Conservation (phyloP, 2,329 filamentous ascomycete genomes). For the Cylindrodendrum hubeiense region DNA sequence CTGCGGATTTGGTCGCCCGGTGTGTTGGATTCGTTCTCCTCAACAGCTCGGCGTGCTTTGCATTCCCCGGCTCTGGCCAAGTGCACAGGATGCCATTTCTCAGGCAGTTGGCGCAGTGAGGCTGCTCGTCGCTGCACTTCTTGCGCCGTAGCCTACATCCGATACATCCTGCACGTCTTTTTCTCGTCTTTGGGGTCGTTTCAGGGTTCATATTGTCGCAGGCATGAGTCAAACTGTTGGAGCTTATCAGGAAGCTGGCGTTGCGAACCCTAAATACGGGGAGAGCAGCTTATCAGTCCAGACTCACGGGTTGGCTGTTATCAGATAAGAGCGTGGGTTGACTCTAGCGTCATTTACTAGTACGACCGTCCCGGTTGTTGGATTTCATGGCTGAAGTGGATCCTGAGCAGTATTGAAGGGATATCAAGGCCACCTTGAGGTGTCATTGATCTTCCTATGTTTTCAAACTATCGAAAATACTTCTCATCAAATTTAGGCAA, state of each 20-base stretch:
- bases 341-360: neutral
- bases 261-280: neutral
- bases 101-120: conserved; percentile 13
- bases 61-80: conserved; percentile 14
- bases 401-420: too few relatives aligned
- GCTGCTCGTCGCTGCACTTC: conserved; percentile 8
- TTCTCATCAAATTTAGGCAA: too few relatives aligned
- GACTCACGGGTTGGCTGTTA: neutral
- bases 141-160: conserved; percentile 13
- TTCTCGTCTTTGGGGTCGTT: neutral
- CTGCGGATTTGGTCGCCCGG: neutral
- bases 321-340: neutral
- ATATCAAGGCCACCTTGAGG: too few relatives aligned
- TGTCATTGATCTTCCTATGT: too few relatives aligned
- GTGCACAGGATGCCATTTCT: conserved; percentile 14
- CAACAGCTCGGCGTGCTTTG: conserved; percentile 1
- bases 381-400: too few relatives aligned
- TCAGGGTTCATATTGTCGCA: neutral
- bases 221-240: neutral
- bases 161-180: conserved; percentile 3
- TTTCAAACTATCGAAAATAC: too few relatives aligned
- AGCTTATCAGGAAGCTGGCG: neutral
- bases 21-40: conserved; percentile 13
- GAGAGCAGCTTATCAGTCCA: neutral
- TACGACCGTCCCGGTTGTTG: too few relatives aligned